Base-by-base conservation (phyloP, 208 protist species). In the Leishmania arabica region DNA sequence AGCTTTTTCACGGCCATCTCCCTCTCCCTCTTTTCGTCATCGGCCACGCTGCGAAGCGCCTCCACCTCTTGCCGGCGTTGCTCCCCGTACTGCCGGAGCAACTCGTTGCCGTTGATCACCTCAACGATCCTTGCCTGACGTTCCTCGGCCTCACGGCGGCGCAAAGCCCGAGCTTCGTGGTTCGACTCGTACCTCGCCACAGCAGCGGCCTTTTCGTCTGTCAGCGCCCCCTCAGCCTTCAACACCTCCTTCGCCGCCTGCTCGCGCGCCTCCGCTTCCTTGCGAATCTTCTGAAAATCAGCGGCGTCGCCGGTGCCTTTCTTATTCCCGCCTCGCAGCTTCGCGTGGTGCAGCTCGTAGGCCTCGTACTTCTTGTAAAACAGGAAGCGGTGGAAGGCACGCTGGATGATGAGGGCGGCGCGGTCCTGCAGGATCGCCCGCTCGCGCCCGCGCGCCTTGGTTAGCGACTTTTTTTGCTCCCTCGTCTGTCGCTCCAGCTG, bases 391-490 rank as follows among this genome's bases (percentile, higher is more conserved):
- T 84, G 78, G 73, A 89, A 88, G 19, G 77, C 86, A 42, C 94
- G 94, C 68, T 92, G 88, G 17, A 95, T 85, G n/a, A 91, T 88
- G 68, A 92, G 73, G 13, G 92, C 92, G 21, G 89, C 84, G n/a
- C 89, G 86, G 74, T 91, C 82, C n/a, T 86, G 58, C 3, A 70
- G 47, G 37, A 80, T 80, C 34, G 58, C 77, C n/a, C 17, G 27
- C 69, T 60, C 53, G 13, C 82, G 82, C 27, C 83, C 75, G 40
- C 89, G 68, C 47, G 68, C 77, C 64, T 90, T 91, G 19, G 62
- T 76, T n/a, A 89, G 78, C 21, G 86, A 80, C 70, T 88, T 90
- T 54, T 77, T 64, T 73, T 95, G 77, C 47, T 31, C 66, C 31
- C 69, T 74, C 11, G 89, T 88, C 64, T 97, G 90, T 45, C 80